These are phyloP conservation scores for Umbelopsis ramanniana DNA, from an alignment of 192 early-diverging fungal genomes.

Conservation along the genomic window DNA sequence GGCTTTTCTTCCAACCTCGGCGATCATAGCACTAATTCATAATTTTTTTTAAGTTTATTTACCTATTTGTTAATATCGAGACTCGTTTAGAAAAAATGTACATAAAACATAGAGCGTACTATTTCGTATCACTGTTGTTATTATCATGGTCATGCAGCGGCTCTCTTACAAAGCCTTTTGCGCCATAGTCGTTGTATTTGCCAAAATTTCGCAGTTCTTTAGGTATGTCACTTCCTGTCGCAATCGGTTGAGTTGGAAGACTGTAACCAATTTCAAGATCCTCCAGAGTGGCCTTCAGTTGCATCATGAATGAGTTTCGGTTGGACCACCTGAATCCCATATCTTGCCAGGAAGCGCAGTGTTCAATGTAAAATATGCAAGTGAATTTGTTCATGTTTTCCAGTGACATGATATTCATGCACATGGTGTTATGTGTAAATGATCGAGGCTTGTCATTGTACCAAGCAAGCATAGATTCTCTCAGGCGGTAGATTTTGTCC, in stretches of 20 bases:
- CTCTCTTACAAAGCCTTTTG: neutral
- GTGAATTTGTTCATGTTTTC: constrained; percentile 66
- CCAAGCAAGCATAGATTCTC: constrained; percentile 67
- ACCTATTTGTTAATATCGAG: neutral
- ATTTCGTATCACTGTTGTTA: too few relatives aligned
- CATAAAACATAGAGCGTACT: too few relatives aligned
- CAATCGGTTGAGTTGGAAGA: constrained; percentile 18
- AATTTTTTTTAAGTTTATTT: neutral
- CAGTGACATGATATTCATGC: constrained; percentile 62
- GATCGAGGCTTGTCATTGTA: constrained; percentile 48
- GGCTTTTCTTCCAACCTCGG: constrained; percentile 25
- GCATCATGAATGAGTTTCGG: constrained; percentile 73
- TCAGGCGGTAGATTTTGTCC: constrained; percentile 64
- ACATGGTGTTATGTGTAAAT: constrained; percentile 53
- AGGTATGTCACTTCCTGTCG: neutral
- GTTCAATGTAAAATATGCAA: constrained; percentile 68
- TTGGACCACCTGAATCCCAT: constrained; percentile 61
- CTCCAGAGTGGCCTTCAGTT: constrained; percentile 62
- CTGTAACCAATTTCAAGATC: constrained; percentile 63
- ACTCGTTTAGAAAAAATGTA: too few relatives aligned
- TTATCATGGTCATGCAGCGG: neutral
- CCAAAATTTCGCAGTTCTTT: neutral
- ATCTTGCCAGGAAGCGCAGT: constrained; percentile 86
- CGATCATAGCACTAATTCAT: neutral
- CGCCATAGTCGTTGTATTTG: neutral